Base-by-base conservation (phyloP, 164 flowering plant genomes). In the Stephania yunnanensis region DNA sequence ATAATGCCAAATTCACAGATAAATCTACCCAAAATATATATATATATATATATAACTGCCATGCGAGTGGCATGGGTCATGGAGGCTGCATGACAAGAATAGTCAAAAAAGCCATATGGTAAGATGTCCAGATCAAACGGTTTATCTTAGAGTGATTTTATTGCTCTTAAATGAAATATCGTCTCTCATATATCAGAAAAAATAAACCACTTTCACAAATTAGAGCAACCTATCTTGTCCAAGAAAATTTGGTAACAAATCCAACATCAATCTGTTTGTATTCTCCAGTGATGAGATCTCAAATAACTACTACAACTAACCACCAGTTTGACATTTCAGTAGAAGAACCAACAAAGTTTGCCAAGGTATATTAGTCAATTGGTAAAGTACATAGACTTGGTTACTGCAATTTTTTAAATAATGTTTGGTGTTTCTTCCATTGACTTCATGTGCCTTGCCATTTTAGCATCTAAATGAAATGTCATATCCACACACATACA, bases 81-180 rank as follows among this genome's bases (percentile, higher is more conserved):
- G 55, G 55, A 50, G 4, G 12, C 13, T 15, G 66, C 30, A 46
- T n/a, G 36, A 58, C 17, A 45, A 13, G 36, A n/a, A 71, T 15
- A 66, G n/a, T 55, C 31, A 53, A 70, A 52, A 20, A 29, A 17
- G 48, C 42, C 15, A 15, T 50, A 50, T 50, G 55, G 55, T 50
- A 50, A 50, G 11, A 11, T 7, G 13, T 15, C 46, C 80, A 80
- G 76, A 44, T 53, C 20, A 12, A 64, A 46, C 83, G 76, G 71
- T 83, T 80, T 80, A 68, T 69, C 69, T 74, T 68, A n/a, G 72
- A 68, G 78, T 76, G 76, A 76, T 78, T 74, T 73, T 73, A 20
- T 46, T n/a, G 10, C 1, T 3, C 55, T 55, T 72, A 66, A 72
- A 48, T 55, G 42, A 69, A n/a, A 19, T 13, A 69, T 15, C 50